Conservation (phyloP, 306 rosid genomes). For the Vigna reflexopilosa region DNA sequence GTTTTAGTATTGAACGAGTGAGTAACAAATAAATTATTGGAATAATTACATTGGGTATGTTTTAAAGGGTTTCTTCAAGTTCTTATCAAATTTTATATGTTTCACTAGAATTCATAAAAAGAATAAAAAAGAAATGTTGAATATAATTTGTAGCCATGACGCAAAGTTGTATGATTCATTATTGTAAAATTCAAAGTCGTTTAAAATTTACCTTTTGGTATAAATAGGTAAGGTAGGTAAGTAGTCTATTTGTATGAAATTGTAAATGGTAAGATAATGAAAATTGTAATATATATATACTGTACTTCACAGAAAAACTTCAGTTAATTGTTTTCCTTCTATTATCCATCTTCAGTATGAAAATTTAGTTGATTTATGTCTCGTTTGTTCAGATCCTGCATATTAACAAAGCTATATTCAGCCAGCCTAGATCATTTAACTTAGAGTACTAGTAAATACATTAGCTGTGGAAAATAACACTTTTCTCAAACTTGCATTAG, state of each 20-base stretch:
- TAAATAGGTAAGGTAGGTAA: too few relatives aligned
- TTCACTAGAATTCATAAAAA: not conserved
- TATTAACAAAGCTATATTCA: slow-evolving; percentile 80
- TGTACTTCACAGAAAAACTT: not conserved
- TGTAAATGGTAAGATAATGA: too few relatives aligned
- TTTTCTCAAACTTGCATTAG: too few relatives aligned
- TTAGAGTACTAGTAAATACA: slow-evolving; percentile 81
- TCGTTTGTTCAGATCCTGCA: slow-evolving; percentile 58
- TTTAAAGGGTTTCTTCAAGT: not conserved
- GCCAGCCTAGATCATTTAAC: slow-evolving; percentile 82
- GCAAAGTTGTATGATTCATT: too few relatives aligned
- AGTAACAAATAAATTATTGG: not conserved
- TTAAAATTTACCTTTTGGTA: too few relatives aligned
- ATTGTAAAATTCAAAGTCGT: too few relatives aligned
- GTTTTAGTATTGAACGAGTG: not conserved
- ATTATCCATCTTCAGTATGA: slow-evolving; percentile 2
- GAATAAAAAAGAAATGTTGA: too few relatives aligned
- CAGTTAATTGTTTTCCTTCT: not conserved
- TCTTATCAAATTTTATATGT: too few relatives aligned
- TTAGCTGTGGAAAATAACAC: slow-evolving; percentile 74
- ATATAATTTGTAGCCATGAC: too few relatives aligned
- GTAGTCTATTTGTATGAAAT: too few relatives aligned
- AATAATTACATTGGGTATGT: not conserved
- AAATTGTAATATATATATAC: too few relatives aligned
- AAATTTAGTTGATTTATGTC: slow-evolving; percentile 38